Evolutionary conservation across 2,329 filamentous ascomycete species (phyloP), one percentile per base, ranked within the genome.

Genomic region (Didymella sp.): DNA sequence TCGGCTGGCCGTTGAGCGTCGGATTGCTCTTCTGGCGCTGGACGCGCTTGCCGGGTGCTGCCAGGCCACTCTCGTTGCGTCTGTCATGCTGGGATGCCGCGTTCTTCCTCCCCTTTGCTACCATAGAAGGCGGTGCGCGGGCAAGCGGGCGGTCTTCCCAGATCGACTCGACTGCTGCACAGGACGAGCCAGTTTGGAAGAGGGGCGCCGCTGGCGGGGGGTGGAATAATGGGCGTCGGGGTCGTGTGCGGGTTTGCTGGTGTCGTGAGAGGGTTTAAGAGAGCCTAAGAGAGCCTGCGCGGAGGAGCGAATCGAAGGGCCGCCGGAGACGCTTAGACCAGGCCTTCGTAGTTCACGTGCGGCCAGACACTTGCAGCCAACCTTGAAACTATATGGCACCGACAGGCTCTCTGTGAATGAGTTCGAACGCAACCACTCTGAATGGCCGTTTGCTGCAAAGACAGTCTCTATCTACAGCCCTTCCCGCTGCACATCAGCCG

Each of bases 41-140:
- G 69, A 88, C 80, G 76, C 88, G 87, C 82, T 88, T 91, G 66
- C 88, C 89, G 50, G 89, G 87, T 72, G 88, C 88, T 83, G 92
- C 89, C 77, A 92, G 83, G 73, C 91, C 92, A 88, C 91, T 92
- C 80, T 96, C 92, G 80, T 96, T 89, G 77, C 89, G 87, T 68
- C 78, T 80, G 75, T 80, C 78, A 71, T 79, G 78, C 74, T 76
- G 73, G 73, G 79, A 78, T 72, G 78, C 73, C 74, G 75, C 76
- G 69, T 69, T 74, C 69, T 71, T 74, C 71, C 78, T 79, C 70
- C 70, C 72, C 74, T 78, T 80, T 65, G 77, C 76, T 78, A 80
- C 80, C 80, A 82, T 82, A 72, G 77, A 73, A 64, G 65, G 68
- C 63, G 66, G 62, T 64, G 62, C 45, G 54, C 59, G 62, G 50